Conservation (phyloP, 768 basidiomycete genomes). For the Daedalea quercina region DNA sequence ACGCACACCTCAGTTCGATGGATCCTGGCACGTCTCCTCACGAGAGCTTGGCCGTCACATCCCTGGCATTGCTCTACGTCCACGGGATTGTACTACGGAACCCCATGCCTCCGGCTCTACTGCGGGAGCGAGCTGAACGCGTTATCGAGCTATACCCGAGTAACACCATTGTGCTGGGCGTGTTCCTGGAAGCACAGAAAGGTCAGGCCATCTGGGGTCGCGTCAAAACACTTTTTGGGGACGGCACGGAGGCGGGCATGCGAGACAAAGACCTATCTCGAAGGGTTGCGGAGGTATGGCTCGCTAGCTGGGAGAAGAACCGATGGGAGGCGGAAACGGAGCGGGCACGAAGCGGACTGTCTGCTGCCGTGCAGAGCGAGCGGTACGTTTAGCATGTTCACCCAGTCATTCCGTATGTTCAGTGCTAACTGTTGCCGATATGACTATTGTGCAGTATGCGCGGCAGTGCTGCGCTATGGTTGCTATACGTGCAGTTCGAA, state of each 20-base stretch:
- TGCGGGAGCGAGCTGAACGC: constrained; percentile 50
- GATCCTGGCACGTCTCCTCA: constrained; percentile 20
- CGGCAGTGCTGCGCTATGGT: constrained; percentile 63
- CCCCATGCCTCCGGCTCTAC: constrained; percentile 47
- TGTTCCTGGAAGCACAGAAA: constrained; percentile 72
- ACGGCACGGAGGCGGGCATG: constrained; percentile 28
- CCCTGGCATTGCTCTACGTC: constrained; percentile 55
- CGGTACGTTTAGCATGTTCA: constrained; percentile 38
- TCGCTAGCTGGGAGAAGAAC: constrained; percentile 71
- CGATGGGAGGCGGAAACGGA: constrained; percentile 68
- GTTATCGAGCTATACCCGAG: constrained; percentile 54
- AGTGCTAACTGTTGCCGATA: constrained; percentile 1
- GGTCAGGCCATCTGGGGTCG: constrained; percentile 73
- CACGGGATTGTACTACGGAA: constrained; percentile 48
- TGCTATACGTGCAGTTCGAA: constrained; percentile 72
- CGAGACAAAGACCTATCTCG: constrained; percentile 51
- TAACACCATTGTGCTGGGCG: constrained; percentile 65
- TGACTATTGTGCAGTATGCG: constrained; percentile 42
- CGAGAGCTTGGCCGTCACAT: constrained; percentile 53
- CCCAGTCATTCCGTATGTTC: not conserved
- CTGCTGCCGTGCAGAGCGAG: constrained; percentile 56
- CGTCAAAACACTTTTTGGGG: constrained; percentile 51
- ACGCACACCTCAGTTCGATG: constrained; percentile 23
- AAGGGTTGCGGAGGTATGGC: constrained; percentile 67
- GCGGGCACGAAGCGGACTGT: constrained; percentile 58